Conservation (phyloP, 257 asterid genomes). For the Lycium barbarum region DNA sequence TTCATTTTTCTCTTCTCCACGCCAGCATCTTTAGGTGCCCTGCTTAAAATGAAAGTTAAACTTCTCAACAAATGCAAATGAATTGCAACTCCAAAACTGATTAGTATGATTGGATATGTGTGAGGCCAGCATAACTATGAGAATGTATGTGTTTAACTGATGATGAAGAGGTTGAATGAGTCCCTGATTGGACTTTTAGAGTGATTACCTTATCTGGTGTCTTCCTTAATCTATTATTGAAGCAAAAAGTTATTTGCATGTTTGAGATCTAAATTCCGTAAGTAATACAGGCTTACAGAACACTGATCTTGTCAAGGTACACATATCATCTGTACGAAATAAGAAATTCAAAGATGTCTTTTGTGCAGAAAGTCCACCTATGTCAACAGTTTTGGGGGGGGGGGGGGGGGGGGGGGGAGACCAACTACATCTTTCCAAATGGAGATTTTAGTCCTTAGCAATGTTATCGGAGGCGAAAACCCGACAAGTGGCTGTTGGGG, state of each 20-base stretch:
- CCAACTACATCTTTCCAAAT: neutral
- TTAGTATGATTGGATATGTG: neutral
- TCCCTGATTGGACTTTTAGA: constrained; percentile 5
- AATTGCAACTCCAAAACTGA: neutral
- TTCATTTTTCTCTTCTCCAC: constrained; percentile 40
- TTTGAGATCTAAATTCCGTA: neutral
- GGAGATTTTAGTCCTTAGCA: neutral
- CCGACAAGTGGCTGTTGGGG: neutral
- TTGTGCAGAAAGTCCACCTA: neutral
- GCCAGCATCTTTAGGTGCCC: constrained; percentile 53
- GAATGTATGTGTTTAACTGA: neutral
- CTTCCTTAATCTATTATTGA: constrained; percentile 10
- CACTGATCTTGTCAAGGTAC: neutral
- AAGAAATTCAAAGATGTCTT: neutral
- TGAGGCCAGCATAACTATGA: neutral
- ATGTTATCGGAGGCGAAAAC: neutral
- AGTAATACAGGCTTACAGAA: neutral
- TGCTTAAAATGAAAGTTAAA: constrained; percentile 26
- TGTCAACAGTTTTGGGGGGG: neutral
- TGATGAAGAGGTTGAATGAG: neutral
- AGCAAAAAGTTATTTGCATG: neutral
- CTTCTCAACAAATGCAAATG: neutral
- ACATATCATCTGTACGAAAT: neutral
- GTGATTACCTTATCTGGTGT: neutral
- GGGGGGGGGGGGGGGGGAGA: no score